These are phyloP conservation scores for Ophiostoma novo-ulmi DNA, from an alignment of 2,329 filamentous ascomycete genomes.

Conservation along the genomic window DNA sequence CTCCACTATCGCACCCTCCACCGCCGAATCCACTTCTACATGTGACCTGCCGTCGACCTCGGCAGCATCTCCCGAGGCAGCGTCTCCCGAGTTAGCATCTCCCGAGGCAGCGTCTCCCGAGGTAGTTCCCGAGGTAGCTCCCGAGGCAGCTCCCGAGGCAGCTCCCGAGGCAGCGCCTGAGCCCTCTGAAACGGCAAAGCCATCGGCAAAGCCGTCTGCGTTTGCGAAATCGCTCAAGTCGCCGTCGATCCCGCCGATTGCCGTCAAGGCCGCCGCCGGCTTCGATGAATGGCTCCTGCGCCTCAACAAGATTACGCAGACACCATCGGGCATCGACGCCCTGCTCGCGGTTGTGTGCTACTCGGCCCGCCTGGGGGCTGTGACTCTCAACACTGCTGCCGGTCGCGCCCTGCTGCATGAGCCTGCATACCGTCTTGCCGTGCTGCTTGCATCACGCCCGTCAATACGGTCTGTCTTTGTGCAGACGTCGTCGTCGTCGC, in stretches of 20 bases:
- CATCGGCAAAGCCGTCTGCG: not conserved
- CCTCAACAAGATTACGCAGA: slow-evolving; percentile 60
- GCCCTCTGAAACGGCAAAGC: not conserved
- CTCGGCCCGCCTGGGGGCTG: slow-evolving; percentile 52
- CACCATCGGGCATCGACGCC: slow-evolving; percentile 64
- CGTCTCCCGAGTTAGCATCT: not conserved
- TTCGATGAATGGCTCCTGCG: slow-evolving; percentile 50
- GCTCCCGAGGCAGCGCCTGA: not conserved
- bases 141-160: not conserved
- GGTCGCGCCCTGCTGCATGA: slow-evolving; percentile 51
- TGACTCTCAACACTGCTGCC: slow-evolving; percentile 45
- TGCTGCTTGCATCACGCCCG: slow-evolving; percentile 46
- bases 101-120: not conserved
- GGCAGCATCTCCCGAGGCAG: not conserved
- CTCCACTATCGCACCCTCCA: slow-evolving; percentile 8
- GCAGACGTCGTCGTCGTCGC: slow-evolving; percentile 32
- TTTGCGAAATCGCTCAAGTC: not conserved
- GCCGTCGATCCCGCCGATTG: not conserved
- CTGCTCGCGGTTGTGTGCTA: slow-evolving; percentile 66
- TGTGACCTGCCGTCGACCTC: not conserved
- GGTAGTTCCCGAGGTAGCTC: not conserved
- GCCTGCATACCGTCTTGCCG: slow-evolving; percentile 47
- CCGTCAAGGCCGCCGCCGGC: not conserved
- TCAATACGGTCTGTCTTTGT: slow-evolving; percentile 35
- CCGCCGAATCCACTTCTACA: slow-evolving; percentile 7